Conservation (phyloP, 495 filamentous ascomycete genomes). For the Lentithecium fluviatile region DNA sequence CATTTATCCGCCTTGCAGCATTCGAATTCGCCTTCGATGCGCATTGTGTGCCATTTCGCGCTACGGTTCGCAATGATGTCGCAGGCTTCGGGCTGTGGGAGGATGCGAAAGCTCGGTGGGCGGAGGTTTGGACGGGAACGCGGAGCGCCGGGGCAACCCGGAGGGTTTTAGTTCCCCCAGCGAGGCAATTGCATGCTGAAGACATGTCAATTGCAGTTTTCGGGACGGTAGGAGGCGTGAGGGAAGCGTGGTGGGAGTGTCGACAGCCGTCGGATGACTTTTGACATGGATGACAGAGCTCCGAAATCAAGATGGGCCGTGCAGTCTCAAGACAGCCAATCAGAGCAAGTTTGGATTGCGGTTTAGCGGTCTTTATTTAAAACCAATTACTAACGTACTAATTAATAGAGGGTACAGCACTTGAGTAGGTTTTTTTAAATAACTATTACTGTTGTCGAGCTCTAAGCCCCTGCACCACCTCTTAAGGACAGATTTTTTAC, state of each 20-base stretch:
- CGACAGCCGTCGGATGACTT: no score
- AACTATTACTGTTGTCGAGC: no score
- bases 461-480: no score
- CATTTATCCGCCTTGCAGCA: not conserved
- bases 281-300: no score
- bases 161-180: slow-evolving; percentile 1
- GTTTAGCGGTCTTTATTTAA: no score
- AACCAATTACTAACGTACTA: no score
- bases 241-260: not conserved
- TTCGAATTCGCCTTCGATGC: not conserved
- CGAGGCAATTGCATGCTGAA: slow-evolving; percentile 24
- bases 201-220: slow-evolving; percentile 18
- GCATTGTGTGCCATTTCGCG: not conserved
- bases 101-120: slow-evolving; percentile 17
- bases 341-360: no score
- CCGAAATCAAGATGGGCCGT: no score
- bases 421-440: no score
- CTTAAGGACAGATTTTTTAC: no score
- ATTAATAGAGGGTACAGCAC: no score
- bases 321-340: no score
- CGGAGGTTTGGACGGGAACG: slow-evolving; percentile 5
- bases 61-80: not conserved
- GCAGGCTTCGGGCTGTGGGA: not conserved
- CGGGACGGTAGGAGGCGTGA: not conserved
- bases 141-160: slow-evolving; percentile 6